Evolutionary conservation across 225 moss, liverwort and hornwort species (phyloP), one percentile per base, ranked within the genome.

Genomic region (Polytrichum commune): DNA sequence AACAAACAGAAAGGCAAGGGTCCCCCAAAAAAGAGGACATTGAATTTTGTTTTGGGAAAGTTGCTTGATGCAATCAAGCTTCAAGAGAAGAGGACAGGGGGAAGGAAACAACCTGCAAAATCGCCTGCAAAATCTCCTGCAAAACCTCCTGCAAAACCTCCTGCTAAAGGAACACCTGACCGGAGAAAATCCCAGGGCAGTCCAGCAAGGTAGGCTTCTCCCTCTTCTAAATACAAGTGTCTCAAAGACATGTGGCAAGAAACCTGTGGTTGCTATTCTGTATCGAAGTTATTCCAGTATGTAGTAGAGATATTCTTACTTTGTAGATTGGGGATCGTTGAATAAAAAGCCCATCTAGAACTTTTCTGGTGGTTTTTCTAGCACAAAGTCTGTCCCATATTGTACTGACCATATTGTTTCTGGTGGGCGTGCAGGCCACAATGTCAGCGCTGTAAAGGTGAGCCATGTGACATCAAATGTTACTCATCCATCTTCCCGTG

Each of bases 361-460:
- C 46, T 46, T 46, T 13, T 46, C 13, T 46, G 46, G 46, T 13
- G 13, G 13, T 46, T 30, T 38, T 46, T 46, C 13, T 46, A 46
- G 46, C 46, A 46, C 4, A 1, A 46, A 46, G 46, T 13, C 46
- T 46, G 46, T 16, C 46, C 13, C 46, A 46, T 46, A 46, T 46
- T 46, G 13, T 29, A 26, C 13, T 80, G 29, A 73, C 54, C 5
- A 53, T 10, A 16, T 6, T 69, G 60, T 61, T 76, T 62, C 35
- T 75, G 53, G 26, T 78, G 77, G 53, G 27, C 27, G 58, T 78
- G 71, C 88, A 88, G 88, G 80, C 74, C 77, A 64, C 81, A 79
- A 64, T 88, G 88, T 73, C 85, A 88, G 73, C 88, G 88, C 66
- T 88, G 88, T 73, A 73, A 79, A 76, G 88, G 88, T 88, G 75